These are phyloP conservation scores for Cardamine occulta DNA, from an alignment of 345 rosid species.

Conservation along the genomic window DNA sequence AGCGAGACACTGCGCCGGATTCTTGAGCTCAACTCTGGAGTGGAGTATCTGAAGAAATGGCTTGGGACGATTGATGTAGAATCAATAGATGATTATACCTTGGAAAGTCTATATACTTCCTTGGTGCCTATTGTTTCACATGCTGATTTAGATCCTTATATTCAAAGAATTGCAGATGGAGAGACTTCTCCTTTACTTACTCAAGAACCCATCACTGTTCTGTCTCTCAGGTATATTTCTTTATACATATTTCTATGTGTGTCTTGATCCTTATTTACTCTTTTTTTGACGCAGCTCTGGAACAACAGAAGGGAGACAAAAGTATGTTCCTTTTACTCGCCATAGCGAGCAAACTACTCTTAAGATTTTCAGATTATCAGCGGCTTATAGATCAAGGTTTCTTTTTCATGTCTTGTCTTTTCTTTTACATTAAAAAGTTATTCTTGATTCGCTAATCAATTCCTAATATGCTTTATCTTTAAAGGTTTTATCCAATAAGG, in stretches of 20 bases:
- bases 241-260: conserved; percentile 12
- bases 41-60: conserved; percentile 73
- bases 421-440: background rate
- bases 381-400: conserved; percentile 91
- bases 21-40: conserved; percentile 61
- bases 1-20: conserved; percentile 72
- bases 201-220: conserved; percentile 63
- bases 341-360: conserved; percentile 82
- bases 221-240: conserved; percentile 72
- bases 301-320: conserved; percentile 91
- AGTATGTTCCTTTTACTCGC: conserved; percentile 76
- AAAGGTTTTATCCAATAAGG: conserved; percentile 73
- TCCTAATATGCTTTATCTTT: conserved; percentile 6
- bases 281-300: conserved; percentile 64
- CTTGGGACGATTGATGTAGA: conserved; percentile 53
- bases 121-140: conserved; percentile 82
- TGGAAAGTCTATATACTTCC: conserved; percentile 73
- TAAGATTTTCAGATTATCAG: conserved; percentile 77
- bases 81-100: conserved; percentile 58
- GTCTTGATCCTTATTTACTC: background rate
- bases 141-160: conserved; percentile 80
- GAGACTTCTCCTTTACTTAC: conserved; percentile 77
- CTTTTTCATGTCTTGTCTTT: background rate
- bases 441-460: background rate
- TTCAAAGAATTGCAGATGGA: conserved; percentile 85